phyloP scores from a whole-genome alignment of 108 stramenopile species.

The Discostella stelligeroides region DNA sequence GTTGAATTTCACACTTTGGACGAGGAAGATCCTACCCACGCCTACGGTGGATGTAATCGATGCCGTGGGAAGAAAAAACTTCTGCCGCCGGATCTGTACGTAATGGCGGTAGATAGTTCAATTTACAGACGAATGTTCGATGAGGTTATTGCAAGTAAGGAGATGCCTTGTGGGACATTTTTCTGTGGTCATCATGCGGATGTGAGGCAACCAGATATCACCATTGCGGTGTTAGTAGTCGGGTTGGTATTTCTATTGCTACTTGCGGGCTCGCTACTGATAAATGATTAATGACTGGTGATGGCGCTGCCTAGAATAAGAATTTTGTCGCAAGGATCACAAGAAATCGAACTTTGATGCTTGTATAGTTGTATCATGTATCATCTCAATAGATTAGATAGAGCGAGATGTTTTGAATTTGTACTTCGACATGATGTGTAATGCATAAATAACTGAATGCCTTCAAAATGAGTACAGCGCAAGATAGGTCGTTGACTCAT shows the following conservation, averaged over 20 bases:
- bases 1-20: slow-evolving; percentile 50
- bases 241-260: slow-evolving; percentile 44
- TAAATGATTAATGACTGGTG: neutral
- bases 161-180: slow-evolving; percentile 84
- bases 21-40: slow-evolving; percentile 16
- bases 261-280: slow-evolving; percentile 16
- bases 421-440: too few relatives aligned
- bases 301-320: neutral
- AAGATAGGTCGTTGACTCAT: too few relatives aligned
- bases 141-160: slow-evolving; percentile 62
- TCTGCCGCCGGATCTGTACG: slow-evolving; percentile 59
- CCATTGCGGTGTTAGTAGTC: slow-evolving; percentile 63
- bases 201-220: slow-evolving; percentile 70
- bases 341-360: neutral
- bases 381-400: too few relatives aligned
- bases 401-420: too few relatives aligned
- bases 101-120: slow-evolving; percentile 62
- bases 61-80: slow-evolving; percentile 27
- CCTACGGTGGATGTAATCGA: slow-evolving; percentile 13
- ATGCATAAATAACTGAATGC: too few relatives aligned
- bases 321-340: neutral
- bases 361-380: neutral
- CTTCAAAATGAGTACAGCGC: too few relatives aligned
- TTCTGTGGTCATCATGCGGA: slow-evolving; percentile 91
- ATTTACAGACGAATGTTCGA: slow-evolving; percentile 71